phyloP scores from a whole-genome alignment of 148 eudicot genomes.

The Chenopodium formosanum region DNA sequence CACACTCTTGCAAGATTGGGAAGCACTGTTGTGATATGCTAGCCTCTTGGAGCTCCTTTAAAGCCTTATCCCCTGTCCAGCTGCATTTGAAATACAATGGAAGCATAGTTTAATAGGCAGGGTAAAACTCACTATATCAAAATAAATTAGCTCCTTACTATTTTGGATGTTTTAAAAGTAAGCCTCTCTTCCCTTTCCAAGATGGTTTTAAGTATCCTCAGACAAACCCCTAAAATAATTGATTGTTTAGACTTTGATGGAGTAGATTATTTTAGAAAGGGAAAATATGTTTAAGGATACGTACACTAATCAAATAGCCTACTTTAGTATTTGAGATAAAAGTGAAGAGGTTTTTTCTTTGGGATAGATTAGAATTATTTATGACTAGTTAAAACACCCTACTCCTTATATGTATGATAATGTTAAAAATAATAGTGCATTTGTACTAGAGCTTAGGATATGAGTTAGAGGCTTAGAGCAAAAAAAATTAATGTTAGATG shows the following conservation, averaged over 20 bases:
- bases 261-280: no score
- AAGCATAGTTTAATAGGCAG: slow-evolving; percentile 1
- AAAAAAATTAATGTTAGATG: neutral
- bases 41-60: slow-evolving; percentile 86
- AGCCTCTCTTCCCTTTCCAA: no score
- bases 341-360: neutral
- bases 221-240: no score
- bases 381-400: no score
- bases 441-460: neutral
- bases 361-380: neutral
- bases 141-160: neutral
- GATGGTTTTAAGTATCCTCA: neutral
- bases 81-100: slow-evolving; percentile 36
- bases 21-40: slow-evolving; percentile 73
- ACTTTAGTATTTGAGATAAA: neutral
- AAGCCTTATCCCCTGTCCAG: slow-evolving; percentile 92
- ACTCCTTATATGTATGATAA: neutral
- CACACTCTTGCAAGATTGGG: slow-evolving; percentile 74
- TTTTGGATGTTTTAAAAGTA: no score
- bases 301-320: neutral
- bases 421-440: neutral
- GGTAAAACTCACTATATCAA: neutral
- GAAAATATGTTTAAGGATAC: no score
- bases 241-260: no score
- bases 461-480: neutral